Evolutionary conservation across 2,329 filamentous ascomycete species (phyloP).

Genomic region (Alternaria brassicicola): DNA sequence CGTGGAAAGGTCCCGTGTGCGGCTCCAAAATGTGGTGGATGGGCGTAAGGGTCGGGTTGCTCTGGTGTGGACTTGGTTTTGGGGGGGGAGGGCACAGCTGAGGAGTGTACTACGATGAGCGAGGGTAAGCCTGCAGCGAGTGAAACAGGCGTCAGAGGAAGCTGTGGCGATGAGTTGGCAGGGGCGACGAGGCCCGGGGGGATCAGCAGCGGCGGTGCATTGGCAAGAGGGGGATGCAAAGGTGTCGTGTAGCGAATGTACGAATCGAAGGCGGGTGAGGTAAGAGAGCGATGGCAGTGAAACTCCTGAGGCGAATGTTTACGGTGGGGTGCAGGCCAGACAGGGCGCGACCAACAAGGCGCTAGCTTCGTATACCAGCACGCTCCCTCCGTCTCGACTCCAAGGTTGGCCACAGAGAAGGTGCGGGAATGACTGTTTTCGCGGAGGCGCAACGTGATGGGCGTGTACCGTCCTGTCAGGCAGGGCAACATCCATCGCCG

Average conservation of each 20-base stretch:
- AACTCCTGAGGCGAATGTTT: conserved; percentile 23
- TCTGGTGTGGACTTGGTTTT: background rate
- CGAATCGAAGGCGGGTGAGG: conserved; percentile 14
- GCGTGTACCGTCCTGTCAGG: no score
- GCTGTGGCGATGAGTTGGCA: conserved; percentile 27
- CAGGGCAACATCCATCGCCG: conserved; percentile 15
- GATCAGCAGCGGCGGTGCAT: conserved; percentile 15
- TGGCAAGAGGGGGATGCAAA: conserved; percentile 1
- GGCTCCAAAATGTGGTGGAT: background rate
- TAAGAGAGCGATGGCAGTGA: conserved; percentile 6
- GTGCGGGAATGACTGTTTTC: background rate
- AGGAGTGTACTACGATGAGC: conserved; percentile 19
- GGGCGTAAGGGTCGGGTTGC: background rate
- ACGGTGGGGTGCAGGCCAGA: conserved; percentile 17
- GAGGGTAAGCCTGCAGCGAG: conserved; percentile 22
- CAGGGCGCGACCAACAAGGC: conserved; percentile 10
- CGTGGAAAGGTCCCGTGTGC: background rate
- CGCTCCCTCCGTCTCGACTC: conserved; percentile 14
- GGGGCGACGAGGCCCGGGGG: conserved; percentile 14
- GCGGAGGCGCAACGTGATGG: conserved; percentile 8
- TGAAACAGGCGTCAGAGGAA: conserved; percentile 26
- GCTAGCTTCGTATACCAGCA: conserved; percentile 23
- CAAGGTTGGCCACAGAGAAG: conserved; percentile 6
- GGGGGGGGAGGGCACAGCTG: conserved; percentile 8
- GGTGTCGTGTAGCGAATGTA: conserved; percentile 16